Percentiles rank a stretch among this genome's conserved stretches.
Conservation (phyloP, 1,284 basidiomycete species). For the Melampsora larici-populina region DNA sequence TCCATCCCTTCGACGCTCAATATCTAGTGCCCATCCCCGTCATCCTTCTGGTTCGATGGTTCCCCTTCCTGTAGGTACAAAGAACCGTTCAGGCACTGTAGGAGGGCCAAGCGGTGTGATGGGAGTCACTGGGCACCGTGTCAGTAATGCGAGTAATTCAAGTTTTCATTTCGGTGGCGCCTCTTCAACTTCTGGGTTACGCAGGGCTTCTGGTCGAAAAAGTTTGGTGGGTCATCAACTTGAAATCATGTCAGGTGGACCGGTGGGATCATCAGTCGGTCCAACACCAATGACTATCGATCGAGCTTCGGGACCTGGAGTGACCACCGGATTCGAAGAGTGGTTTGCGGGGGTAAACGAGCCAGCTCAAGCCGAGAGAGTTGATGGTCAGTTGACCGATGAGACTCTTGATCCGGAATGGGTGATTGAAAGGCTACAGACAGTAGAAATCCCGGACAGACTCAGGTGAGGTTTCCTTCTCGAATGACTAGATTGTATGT, state of each 20-base stretch:
- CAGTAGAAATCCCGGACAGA: constrained; percentile 32
- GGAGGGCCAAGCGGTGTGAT: background rate
- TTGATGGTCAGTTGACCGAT: constrained; percentile 37
- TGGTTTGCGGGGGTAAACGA: constrained; percentile 41
- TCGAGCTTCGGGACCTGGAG: constrained; percentile 17
- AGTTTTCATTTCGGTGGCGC: constrained; percentile 33
- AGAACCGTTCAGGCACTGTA: constrained; percentile 3
- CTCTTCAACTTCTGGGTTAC: constrained; percentile 13
- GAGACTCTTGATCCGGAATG: constrained; percentile 43
- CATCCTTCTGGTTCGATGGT: constrained; percentile 37
- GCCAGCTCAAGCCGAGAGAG: constrained; percentile 29
- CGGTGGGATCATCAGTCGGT: constrained; percentile 15
- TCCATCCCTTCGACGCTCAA: constrained; percentile 23
- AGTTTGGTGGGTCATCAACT: constrained; percentile 36
- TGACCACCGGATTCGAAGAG: constrained; percentile 18
- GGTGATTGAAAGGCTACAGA: constrained; percentile 31
- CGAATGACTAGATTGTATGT: no score
- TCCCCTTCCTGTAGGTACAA: constrained; percentile 7
- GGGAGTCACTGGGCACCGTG: constrained; percentile 7
- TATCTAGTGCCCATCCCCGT: constrained; percentile 25
- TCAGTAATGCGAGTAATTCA: constrained; percentile 40
- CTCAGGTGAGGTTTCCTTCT: constrained; percentile 20
- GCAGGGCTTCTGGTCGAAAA: constrained; percentile 25
- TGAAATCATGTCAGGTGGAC: constrained; percentile 39
- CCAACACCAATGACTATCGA: constrained; percentile 19